phyloP scores from a whole-genome alignment of 75 land plant genomes.

The Cryptomeria japonica region DNA sequence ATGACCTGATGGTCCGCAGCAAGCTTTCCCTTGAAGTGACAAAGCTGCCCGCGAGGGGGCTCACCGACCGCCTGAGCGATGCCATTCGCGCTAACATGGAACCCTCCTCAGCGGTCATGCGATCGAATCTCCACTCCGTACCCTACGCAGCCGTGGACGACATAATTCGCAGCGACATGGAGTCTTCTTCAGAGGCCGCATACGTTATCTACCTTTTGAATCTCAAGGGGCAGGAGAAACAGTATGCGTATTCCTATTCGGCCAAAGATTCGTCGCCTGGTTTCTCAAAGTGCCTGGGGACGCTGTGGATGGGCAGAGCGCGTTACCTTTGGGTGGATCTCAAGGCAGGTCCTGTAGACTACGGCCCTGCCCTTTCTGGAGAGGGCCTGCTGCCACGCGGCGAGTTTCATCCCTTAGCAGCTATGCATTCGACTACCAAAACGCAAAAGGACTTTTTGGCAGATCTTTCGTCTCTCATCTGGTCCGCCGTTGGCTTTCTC shows the following conservation, averaged over 20 bases:
- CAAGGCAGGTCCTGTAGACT: conserved; percentile 94
- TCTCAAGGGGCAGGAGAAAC: conserved; percentile 33
- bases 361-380: conserved; percentile 95
- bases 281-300: conserved; percentile 75
- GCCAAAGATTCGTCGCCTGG: conserved; percentile 36
- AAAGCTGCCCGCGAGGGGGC: conserved; percentile 18
- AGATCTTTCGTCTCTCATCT: conserved; percentile 85
- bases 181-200: conserved; percentile 15
- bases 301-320: conserved; percentile 72
- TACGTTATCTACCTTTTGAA: conserved; percentile 66
- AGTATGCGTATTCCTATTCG: conserved; percentile 47
- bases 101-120: conserved; percentile 26
- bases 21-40: conserved; percentile 49
- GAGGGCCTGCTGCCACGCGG: conserved; percentile 85
- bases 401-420: conserved; percentile 83
- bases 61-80: conserved; percentile 36
- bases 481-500: conserved; percentile 74
- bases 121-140: conserved; percentile 50
- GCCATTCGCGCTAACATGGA: conserved; percentile 35
- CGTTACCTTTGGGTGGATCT: conserved; percentile 94
- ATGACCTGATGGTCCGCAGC: conserved; percentile 45
- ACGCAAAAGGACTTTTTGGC: conserved; percentile 70
- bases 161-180: conserved; percentile 39
- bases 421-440: conserved; percentile 56
- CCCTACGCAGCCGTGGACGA: conserved; percentile 60